Percentiles rank a stretch among this genome's conserved stretches.
These are phyloP conservation scores for Cladophialophora immunda DNA, from an alignment of 2,329 filamentous ascomycete species.

Conservation along the genomic window DNA sequence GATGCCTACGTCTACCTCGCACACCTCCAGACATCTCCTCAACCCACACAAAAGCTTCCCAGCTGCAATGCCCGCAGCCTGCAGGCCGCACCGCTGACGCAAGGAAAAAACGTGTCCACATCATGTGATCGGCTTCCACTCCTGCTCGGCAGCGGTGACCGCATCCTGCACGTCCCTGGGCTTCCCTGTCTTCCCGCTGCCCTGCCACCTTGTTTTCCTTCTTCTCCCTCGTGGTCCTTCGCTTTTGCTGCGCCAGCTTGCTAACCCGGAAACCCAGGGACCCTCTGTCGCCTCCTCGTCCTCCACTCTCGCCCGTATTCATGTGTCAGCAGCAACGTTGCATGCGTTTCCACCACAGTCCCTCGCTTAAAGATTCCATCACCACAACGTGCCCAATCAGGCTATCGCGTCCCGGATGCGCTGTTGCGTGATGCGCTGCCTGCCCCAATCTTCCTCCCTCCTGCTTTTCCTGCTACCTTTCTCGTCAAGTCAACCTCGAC, in stretches of 20 bases:
- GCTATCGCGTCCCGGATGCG: constrained; percentile 18
- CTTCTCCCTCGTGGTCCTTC: neutral
- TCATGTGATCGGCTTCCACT: neutral
- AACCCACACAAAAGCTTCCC: neutral
- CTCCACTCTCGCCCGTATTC: constrained; percentile 7
- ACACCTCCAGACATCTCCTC: neutral
- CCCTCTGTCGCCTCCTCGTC: constrained; percentile 2
- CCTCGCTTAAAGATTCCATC: constrained; percentile 4
- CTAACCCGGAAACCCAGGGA: neutral
- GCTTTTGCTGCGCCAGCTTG: neutral
- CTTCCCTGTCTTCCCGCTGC: neutral
- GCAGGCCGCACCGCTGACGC: neutral
- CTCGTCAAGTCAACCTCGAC: neutral
- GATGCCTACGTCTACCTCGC: neutral
- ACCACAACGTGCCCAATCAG: constrained; percentile 16
- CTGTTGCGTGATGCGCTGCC: neutral
- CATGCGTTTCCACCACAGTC: constrained; percentile 5
- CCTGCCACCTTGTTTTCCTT: neutral
- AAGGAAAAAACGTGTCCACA: constrained; percentile 4
- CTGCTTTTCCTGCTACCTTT: constrained; percentile 7
- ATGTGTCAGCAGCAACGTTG: constrained; percentile 16
- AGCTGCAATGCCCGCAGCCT: neutral
- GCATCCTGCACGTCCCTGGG: neutral
- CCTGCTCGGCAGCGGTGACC: neutral
- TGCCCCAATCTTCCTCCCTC: constrained; percentile 1